Base-by-base conservation (phyloP, 768 basidiomycete species). In the Rhizopogon rudus region DNA sequence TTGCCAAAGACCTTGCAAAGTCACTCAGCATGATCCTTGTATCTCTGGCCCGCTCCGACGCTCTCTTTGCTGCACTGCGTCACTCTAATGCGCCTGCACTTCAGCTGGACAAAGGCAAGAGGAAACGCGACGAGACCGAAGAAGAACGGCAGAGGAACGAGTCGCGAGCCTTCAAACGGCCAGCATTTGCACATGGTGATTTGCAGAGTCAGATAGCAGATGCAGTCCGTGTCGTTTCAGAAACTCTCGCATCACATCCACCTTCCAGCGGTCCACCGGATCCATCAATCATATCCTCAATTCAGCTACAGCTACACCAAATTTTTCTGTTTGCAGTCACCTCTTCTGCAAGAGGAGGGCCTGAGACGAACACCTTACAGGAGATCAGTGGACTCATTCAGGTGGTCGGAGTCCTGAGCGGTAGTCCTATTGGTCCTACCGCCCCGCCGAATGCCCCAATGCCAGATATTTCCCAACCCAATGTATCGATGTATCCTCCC, bases 351-450 rank as follows among this genome's bases (percentile, higher is more conserved):
- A 69, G 73, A 28, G 77, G 76, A 28, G 83, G 80, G 31, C 72
- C 65, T 46, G 78, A 79, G 51, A 81, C 79, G 72, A 78, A 80
- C 54, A 73, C 77, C 0, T 71, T 91, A 1, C 87, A 88, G 65
- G 89, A 92, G 67, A 81, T 91, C 40, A 81, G 84, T 42, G 87
- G 87, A n/a, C 76, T 92, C 51, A 87, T 91, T 54, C 89, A 91
- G 62, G 87, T 91, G 59, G 78, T 92, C 43, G 88, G 88, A 17
- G 86, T 91, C 35, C 79, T 92, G 56, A 88, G 84, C 57, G 87
- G 86, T 1, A 84, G 89, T 42, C 87, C 83, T 61, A 91, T 92
- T 51, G 77, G 72, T 9, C 68, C 74, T 16, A 59, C 74, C 29
- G 49, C 64, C 6, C 74, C 78, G 12, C 56, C 57, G 6, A 57